Percentiles rank a stretch among this genome's conserved stretches.
Conservation (phyloP, 139 green algal genomes). For the Medakamo hakoo region DNA sequence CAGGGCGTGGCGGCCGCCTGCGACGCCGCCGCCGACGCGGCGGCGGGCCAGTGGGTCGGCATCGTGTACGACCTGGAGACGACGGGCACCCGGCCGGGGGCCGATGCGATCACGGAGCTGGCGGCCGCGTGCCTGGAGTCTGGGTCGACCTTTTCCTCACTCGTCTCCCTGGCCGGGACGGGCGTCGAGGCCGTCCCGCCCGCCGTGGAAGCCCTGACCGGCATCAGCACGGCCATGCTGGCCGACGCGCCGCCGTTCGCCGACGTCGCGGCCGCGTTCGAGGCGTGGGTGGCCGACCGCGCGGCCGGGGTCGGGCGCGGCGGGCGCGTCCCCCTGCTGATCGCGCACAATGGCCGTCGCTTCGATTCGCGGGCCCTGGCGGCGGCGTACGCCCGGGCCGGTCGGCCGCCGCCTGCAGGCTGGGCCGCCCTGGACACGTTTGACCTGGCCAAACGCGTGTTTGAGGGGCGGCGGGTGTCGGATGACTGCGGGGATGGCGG, state of each 20-base stretch:
- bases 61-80: conserved; percentile 48
- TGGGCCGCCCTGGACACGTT: conserved; percentile 6
- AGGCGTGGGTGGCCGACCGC: conserved; percentile 15
- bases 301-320: conserved; percentile 1
- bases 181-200: background rate
- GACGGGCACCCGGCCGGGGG: conserved; percentile 12
- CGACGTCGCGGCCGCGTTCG: conserved; percentile 10
- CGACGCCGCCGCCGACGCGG: background rate
- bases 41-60: background rate
- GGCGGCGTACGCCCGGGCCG: background rate
- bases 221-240: conserved; percentile 14
- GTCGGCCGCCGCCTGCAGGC: conserved; percentile 23
- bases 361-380: background rate
- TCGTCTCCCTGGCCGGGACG: conserved; percentile 12
- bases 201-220: conserved; percentile 4
- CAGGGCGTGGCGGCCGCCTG: background rate
- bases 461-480: conserved; percentile 29
- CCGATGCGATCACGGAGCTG: conserved; percentile 27
- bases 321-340: conserved; percentile 7
- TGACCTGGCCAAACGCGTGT: conserved; percentile 9
- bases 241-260: conserved; percentile 6
- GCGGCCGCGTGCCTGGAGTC: conserved; percentile 9
- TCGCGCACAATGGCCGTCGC: conserved; percentile 15
- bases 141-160: background rate
- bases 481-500: background rate